Percentiles rank a stretch among this genome's conserved stretches.
Conservation (phyloP, 768 basidiomycete species). For the Hericium rajendrae region DNA sequence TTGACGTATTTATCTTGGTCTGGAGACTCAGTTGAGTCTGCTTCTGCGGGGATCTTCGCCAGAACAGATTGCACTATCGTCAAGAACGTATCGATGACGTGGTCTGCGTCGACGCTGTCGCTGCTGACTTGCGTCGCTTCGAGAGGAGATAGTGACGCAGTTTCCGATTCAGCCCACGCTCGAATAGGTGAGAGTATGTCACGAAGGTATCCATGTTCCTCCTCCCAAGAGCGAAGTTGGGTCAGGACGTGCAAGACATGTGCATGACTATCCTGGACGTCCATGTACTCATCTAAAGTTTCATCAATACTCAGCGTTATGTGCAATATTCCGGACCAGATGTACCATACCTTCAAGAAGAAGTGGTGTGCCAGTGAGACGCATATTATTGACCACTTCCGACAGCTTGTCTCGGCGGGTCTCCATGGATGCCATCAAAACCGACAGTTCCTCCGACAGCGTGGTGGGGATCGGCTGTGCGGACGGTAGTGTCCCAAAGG, state of each 20-base stretch:
- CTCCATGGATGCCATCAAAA: neutral
- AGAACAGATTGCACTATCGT: conserved; percentile 56
- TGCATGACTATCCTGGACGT: neutral
- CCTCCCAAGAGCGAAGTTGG: conserved; percentile 6
- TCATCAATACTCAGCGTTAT: neutral
- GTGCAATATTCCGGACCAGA: neutral
- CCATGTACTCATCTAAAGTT: conserved; percentile 6
- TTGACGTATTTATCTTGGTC: conserved; percentile 42
- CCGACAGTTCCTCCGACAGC: neutral
- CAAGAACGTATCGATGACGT: conserved; percentile 54
- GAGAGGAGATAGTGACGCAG: neutral
- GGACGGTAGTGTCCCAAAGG: neutral
- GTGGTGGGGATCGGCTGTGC: neutral
- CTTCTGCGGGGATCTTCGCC: conserved; percentile 26
- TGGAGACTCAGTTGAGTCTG: conserved; percentile 17
- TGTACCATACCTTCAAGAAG: conserved; percentile 28
- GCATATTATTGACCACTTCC: conserved; percentile 16
- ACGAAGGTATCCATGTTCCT: conserved; percentile 15
- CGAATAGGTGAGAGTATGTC: conserved; percentile 25
- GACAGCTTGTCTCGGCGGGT: conserved; percentile 16
- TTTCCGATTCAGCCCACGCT: conserved; percentile 20
- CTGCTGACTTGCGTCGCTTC: neutral
- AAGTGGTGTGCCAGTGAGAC: conserved; percentile 21
- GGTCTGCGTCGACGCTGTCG: conserved; percentile 23
- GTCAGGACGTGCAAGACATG: conserved; percentile 1